Evolutionary conservation across 2,329 filamentous ascomycete genomes (phyloP).

Genomic region (Parascedosporium putredinis): DNA sequence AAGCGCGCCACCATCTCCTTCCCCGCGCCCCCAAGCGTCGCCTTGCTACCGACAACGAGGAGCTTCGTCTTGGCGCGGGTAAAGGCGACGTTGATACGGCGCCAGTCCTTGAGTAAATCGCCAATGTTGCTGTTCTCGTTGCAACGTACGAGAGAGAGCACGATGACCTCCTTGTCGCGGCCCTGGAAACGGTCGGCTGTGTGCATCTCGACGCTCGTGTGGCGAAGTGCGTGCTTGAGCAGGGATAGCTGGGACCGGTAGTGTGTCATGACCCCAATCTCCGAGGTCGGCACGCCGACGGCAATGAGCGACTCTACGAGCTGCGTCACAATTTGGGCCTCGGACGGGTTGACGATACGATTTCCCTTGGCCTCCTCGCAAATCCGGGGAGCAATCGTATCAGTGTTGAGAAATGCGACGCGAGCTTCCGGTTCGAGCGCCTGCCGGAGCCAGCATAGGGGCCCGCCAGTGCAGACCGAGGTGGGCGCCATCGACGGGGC

Average conservation of each 20-base stretch:
- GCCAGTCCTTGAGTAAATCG: slow-evolving; percentile 82
- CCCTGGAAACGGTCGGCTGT: slow-evolving; percentile 96
- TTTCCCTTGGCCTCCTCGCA: slow-evolving; percentile 70
- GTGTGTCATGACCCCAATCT: slow-evolving; percentile 93
- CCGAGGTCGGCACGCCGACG: slow-evolving; percentile 60
- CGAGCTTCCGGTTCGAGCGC: slow-evolving; percentile 60
- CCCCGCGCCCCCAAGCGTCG: slow-evolving; percentile 59
- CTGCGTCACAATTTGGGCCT: slow-evolving; percentile 67
- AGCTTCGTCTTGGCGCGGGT: slow-evolving; percentile 89
- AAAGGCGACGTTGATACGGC: slow-evolving; percentile 90
- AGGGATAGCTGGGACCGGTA: slow-evolving; percentile 87
- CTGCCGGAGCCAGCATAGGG: slow-evolving; percentile 66
- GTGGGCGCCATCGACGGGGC: not conserved
- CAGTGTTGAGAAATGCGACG: slow-evolving; percentile 84
- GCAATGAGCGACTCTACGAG: slow-evolving; percentile 70
- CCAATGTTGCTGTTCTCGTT: slow-evolving; percentile 79
- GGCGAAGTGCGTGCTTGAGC: slow-evolving; percentile 61
- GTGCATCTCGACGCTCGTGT: slow-evolving; percentile 73
- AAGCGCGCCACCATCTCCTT: slow-evolving; percentile 72
- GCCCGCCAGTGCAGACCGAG: slow-evolving; percentile 27
- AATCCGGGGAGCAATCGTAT: slow-evolving; percentile 52
- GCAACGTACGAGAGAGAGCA: slow-evolving; percentile 78
- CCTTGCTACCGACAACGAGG: slow-evolving; percentile 72
- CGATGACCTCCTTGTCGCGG: slow-evolving; percentile 84
- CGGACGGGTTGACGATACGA: slow-evolving; percentile 79